Evolutionary conservation across 208 protist species (phyloP).

Genomic region (Wallacemonas sp.): DNA sequence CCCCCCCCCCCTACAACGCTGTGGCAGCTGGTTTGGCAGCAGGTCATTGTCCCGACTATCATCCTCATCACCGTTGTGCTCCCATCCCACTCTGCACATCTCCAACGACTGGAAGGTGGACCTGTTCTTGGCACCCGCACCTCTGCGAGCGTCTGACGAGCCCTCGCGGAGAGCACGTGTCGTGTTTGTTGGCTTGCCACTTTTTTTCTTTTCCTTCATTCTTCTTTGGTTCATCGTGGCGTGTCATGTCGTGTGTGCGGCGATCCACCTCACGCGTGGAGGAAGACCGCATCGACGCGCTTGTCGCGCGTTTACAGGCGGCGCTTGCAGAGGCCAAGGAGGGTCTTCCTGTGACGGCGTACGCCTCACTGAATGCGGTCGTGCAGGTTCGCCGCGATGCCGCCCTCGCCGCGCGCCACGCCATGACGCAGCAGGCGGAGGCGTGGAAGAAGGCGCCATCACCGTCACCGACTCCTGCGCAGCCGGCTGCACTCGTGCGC

Average conservation of each 20-base stretch:
- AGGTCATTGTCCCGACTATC: too few relatives aligned
- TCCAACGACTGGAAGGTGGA: too few relatives aligned
- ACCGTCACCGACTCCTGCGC: neutral
- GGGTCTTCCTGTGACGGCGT: neutral
- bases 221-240: neutral
- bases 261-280: neutral
- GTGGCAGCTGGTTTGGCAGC: too few relatives aligned
- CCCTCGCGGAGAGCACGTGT: too few relatives aligned
- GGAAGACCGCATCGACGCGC: neutral
- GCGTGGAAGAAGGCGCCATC: neutral
- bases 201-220: neutral
- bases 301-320: neutral
- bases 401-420: neutral
- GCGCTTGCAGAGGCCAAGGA: neutral
- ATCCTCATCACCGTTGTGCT: too few relatives aligned
- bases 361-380: neutral
- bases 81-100: too few relatives aligned
- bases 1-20: too few relatives aligned
- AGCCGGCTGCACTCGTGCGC: neutral
- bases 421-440: neutral
- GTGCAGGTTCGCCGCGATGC: neutral
- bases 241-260: neutral
- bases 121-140: too few relatives aligned
- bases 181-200: neutral
- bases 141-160: too few relatives aligned